Evolutionary conservation across 768 basidiomycete genomes (phyloP), one percentile per base, ranked within the genome.

Genomic region (Tephrocybe sp.): DNA sequence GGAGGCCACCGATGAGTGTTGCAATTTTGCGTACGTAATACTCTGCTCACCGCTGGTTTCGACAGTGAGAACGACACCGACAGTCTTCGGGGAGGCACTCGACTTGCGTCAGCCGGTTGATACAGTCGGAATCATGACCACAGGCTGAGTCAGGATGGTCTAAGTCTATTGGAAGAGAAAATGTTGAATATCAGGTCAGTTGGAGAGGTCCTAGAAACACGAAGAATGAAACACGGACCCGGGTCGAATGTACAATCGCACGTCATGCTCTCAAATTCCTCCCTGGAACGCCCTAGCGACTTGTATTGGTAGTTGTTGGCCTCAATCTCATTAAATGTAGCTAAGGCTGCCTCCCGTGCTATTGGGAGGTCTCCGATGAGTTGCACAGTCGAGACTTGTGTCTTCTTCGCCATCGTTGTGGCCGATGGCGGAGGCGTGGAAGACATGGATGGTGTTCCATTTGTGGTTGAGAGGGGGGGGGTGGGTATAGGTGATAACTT

Each of bases 71-170:
- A 37, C 82, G 74, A 72, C 91, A 93, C 31, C 87, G 82, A 72
- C 97, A 99, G 58, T 98, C 94, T 31, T 80, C 87, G 12, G 82
- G 72, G n/a, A 95, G 69, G 69, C 97, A 99, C 69, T 99, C 97
- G 11, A 98, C 92, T 68, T 96, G 95, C 21, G 97, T 95, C 53
- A 98, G 81, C 50, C 94, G 79, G 69, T 98, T 99, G 72, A 99
- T 98, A 67, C 97, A 99, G 71, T 96, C 91, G 19, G 92, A 92
- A 53, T 80, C 75, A 31, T 84, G 80, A 21, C 94, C 92, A 69
- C 97, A 99, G 5, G 92, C 92, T 45, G 68, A 69, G 36, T 81
- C 74, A 11, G 74, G 76, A 53, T 77, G 75, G 64, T 88, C 85
- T 21, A 69, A 62, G 53, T 75, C 89, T 92, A 62, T 64, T 55